These are phyloP conservation scores for Vaccinium myrtillus DNA, from an alignment of 148 eudicot species.

Conservation along the genomic window DNA sequence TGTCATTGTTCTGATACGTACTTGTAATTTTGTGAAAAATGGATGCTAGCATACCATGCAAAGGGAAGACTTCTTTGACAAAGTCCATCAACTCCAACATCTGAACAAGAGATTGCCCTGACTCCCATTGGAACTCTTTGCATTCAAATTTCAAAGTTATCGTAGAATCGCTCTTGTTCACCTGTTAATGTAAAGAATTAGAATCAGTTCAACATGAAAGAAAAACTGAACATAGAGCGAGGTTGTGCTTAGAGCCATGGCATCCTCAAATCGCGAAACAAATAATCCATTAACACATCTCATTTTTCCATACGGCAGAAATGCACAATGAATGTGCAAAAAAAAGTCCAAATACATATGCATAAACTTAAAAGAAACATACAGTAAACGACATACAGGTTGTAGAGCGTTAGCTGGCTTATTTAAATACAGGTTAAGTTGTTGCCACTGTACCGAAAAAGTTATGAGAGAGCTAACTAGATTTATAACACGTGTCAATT, in stretches of 20 bases:
- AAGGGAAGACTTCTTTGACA: constrained; percentile 73
- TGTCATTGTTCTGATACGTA: neutral
- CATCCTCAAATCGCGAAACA: neutral
- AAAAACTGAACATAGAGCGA: neutral
- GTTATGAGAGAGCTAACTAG: neutral
- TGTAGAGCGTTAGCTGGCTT: neutral
- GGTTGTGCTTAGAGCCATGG: no score
- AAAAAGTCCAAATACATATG: neutral
- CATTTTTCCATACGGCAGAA: neutral
- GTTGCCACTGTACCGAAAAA: neutral
- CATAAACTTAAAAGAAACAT: neutral
- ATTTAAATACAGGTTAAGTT: no score
- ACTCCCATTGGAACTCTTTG: constrained; percentile 55
- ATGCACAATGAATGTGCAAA: neutral
- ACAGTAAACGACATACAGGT: neutral
- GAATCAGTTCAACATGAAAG: neutral
- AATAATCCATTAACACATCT: neutral
- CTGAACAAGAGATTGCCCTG: constrained; percentile 65
- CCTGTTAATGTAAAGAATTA: constrained; percentile 38
- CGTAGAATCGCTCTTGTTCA: constrained; percentile 48
- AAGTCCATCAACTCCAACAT: constrained; percentile 56
- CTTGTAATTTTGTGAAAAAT: neutral
- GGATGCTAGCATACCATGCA: constrained; percentile 62
- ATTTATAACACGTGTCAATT: neutral
- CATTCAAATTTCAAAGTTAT: constrained; percentile 40